Evolutionary conservation across 2,329 filamentous ascomycete genomes (phyloP).

Genomic region (Ascochyta viciae-villosae): DNA sequence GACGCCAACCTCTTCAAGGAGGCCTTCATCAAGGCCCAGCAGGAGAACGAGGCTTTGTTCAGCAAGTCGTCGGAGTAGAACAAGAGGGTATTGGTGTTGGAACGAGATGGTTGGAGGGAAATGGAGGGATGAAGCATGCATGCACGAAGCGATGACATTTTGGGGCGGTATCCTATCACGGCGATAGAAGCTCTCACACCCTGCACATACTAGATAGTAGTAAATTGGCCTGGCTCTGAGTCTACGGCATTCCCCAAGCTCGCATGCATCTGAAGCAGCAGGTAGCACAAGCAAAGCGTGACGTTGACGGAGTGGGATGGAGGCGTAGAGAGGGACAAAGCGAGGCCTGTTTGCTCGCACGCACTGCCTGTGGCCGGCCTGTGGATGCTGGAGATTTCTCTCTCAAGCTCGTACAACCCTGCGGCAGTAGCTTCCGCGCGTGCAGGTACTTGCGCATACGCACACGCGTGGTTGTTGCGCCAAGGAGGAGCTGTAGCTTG

Average conservation of each 20-base stretch:
- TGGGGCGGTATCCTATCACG: slow-evolving; percentile 39
- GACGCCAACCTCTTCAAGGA: slow-evolving; percentile 98
- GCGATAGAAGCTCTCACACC: slow-evolving; percentile 39
- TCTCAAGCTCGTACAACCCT: background rate
- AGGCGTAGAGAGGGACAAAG: background rate
- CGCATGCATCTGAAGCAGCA: background rate
- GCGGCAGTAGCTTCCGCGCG: slow-evolving; percentile 8
- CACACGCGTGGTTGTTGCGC: slow-evolving; percentile 11
- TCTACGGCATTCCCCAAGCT: slow-evolving; percentile 26
- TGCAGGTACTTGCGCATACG: background rate
- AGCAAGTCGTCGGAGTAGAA: slow-evolving; percentile 55
- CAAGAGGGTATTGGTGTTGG: slow-evolving; percentile 17
- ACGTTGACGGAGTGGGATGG: background rate
- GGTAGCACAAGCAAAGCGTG: background rate
- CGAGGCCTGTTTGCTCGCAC: background rate
- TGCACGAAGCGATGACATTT: slow-evolving; percentile 39
- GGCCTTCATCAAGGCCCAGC: slow-evolving; percentile 93
- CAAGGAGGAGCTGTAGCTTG: slow-evolving; percentile 20
- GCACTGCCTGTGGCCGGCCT: background rate
- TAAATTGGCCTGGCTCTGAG: slow-evolving; percentile 34
- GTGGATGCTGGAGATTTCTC: background rate
- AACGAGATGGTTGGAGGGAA: slow-evolving; percentile 3
- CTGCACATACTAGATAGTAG: slow-evolving; percentile 50
- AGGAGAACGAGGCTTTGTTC: slow-evolving; percentile 93
- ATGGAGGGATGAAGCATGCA: slow-evolving; percentile 23